Base-by-base conservation (phyloP, 495 filamentous ascomycete genomes). In the Cercophora scortea region DNA sequence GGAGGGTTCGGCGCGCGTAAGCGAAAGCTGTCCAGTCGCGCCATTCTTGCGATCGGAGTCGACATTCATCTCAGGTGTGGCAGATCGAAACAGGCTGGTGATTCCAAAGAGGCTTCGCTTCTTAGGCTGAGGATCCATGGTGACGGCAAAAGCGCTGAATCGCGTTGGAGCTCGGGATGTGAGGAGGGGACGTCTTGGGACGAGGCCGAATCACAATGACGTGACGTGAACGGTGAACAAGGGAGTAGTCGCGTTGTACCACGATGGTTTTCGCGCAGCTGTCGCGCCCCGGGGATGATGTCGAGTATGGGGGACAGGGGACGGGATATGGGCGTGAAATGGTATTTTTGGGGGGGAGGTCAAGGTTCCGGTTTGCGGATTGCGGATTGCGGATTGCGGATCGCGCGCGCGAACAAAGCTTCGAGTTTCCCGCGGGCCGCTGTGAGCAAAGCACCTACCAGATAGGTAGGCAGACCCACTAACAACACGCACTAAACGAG, bases 91-190 rank as follows among this genome's bases (percentile, higher is more conserved):
- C 42, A 68, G 50, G 35, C 45, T 38, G 9, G 54, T 48, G 47
- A 65, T 49, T 55, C 63, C 62, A 48, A 66, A 63, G 51, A 66
- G 49, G 54, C 61, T 54, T 42, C 57, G 56, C 56, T 61, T 66
- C 53, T 61, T 66, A 19, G 55, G 50, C 15, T 57, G 55, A 19
- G 61, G 56, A 53, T 68, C 65, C 63, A 66, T 68, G 46, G 43
- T 53, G 53, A 47, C 43, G 56, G 6, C 45, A 35, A 32, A 32
- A 35, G 40, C 16, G 17, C 36, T 32, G 42, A 34, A 39, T 12
- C 12, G 35, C 13, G n/a, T 32, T 45, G 49, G 6, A 18, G 33
- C 10, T 17, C 10, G 10, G 42, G 18, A n/a, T 15, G 42, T 43
- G 15, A 9, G 6, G 43, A 32, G 32, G 13, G 19, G 19, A 32